Percentiles rank a stretch among this genome's conserved stretches.
phyloP scores from a whole-genome alignment of 2,329 filamentous ascomycete genomes.

The Anthostomella pinea region DNA sequence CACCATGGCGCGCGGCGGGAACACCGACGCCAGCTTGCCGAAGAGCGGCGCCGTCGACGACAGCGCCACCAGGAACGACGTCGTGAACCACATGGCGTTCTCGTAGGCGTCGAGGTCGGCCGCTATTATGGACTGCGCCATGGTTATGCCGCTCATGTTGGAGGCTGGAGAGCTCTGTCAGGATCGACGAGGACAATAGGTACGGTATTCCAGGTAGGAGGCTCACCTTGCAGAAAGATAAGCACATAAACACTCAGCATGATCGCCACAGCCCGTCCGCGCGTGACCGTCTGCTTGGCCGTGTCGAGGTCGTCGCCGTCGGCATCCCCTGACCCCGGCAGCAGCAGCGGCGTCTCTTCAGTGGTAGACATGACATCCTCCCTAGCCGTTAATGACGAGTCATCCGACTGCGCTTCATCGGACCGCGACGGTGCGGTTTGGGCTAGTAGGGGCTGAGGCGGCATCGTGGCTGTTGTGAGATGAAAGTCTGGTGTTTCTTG shows the following conservation, averaged over 20 bases:
- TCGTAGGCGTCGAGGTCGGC: conserved; percentile 72
- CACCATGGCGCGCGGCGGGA: conserved; percentile 65
- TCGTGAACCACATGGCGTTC: conserved; percentile 76
- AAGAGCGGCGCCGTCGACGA: conserved; percentile 65
- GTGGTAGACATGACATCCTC: conserved; percentile 14
- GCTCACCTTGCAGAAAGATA: conserved; percentile 62
- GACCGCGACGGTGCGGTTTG: conserved; percentile 3
- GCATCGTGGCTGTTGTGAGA: conserved; percentile 13
- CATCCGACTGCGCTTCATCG: conserved; percentile 8
- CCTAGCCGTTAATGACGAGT: conserved; percentile 11
- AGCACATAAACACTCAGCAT: conserved; percentile 52
- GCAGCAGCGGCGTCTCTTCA: conserved; percentile 29
- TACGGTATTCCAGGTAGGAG: too few species aligned
- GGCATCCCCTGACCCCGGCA: conserved; percentile 3
- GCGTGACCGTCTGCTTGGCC: conserved; percentile 30
- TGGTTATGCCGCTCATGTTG: conserved; percentile 80
- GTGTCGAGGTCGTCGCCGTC: conserved; percentile 23
- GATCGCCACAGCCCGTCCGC: conserved; percentile 42
- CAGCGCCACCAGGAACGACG: conserved; percentile 64
- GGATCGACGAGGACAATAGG: too few species aligned
- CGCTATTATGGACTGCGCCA: conserved; percentile 75
- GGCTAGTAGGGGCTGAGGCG: conserved; percentile 5
- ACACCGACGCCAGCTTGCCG: conserved; percentile 71
- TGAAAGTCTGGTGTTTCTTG: too few species aligned
- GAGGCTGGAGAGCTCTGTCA: too few species aligned